These are phyloP conservation scores for Prunus armeniaca DNA, from an alignment of 306 rosid genomes.

Conservation along the genomic window DNA sequence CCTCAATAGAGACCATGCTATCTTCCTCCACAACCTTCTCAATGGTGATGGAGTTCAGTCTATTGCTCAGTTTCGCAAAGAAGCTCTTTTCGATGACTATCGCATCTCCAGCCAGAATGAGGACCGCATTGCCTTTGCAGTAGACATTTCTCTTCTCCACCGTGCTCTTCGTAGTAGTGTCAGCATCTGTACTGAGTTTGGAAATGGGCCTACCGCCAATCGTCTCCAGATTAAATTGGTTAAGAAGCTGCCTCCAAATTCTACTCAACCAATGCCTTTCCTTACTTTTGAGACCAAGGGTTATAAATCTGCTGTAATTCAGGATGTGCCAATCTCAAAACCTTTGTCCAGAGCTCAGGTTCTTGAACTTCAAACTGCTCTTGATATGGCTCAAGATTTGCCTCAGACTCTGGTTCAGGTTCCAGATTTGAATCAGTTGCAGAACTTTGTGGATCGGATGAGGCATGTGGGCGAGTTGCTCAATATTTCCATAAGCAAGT, in stretches of 20 bases:
- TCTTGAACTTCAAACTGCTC: slow-evolving; percentile 74
- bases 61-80: slow-evolving; percentile 72
- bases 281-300: slow-evolving; percentile 82
- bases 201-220: slow-evolving; percentile 40
- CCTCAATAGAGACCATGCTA: slow-evolving; percentile 67
- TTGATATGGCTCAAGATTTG: slow-evolving; percentile 80
- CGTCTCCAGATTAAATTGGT: slow-evolving; percentile 83
- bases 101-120: slow-evolving; percentile 82
- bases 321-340: slow-evolving; percentile 84
- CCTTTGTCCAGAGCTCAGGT: slow-evolving; percentile 69
- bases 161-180: slow-evolving; percentile 92
- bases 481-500: slow-evolving; percentile 71
- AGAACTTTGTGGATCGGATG: slow-evolving; percentile 89
- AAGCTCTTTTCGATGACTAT: slow-evolving; percentile 74
- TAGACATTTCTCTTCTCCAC: slow-evolving; percentile 76
- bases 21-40: slow-evolving; percentile 92
- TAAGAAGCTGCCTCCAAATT: slow-evolving; percentile 67
- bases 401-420: slow-evolving; percentile 92
- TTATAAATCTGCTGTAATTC: slow-evolving; percentile 79
- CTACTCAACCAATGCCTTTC: slow-evolving; percentile 67
- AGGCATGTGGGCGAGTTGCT: slow-evolving; percentile 77
- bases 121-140: slow-evolving; percentile 78
- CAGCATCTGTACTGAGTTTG: slow-evolving; percentile 63
- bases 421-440: slow-evolving; percentile 80
- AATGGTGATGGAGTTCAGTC: slow-evolving; percentile 83